Percentiles rank a stretch among this genome's conserved stretches.
Evolutionary conservation across 805 yeast species (phyloP).

Genomic region (Starmera amethionina): DNA sequence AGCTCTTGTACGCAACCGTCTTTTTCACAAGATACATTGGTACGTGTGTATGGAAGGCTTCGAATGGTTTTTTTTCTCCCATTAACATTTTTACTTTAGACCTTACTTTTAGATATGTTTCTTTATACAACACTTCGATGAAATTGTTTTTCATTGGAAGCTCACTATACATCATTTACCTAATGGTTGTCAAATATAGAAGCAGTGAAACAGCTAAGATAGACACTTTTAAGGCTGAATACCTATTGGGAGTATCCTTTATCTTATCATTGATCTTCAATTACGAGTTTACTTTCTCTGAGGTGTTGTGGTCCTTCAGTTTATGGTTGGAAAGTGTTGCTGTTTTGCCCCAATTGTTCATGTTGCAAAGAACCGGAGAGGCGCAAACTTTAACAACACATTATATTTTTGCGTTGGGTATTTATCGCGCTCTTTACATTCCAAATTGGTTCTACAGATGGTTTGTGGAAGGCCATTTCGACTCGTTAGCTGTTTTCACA

Average conservation of each 20-base stretch:
- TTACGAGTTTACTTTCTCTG: constrained; percentile 49
- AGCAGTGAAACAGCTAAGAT: constrained; percentile 42
- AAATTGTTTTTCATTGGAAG: constrained; percentile 73
- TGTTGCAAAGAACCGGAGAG: constrained; percentile 83
- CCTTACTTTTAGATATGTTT: constrained; percentile 35
- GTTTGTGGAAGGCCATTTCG: constrained; percentile 49
- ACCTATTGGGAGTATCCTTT: constrained; percentile 54
- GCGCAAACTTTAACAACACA: constrained; percentile 84
- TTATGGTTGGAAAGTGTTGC: constrained; percentile 91
- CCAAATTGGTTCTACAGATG: constrained; percentile 95
- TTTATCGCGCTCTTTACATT: constrained; percentile 81
- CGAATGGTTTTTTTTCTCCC: background rate
- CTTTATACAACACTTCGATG: constrained; percentile 72
- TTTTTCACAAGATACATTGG: constrained; percentile 68
- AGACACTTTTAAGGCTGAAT: constrained; percentile 68
- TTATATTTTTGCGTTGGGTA: constrained; percentile 88
- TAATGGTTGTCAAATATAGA: constrained; percentile 56
- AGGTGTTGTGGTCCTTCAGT: constrained; percentile 78
- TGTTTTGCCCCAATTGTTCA: constrained; percentile 84
- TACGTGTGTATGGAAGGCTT: constrained; percentile 24
- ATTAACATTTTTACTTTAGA: constrained; percentile 18
- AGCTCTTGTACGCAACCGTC: constrained; percentile 64
- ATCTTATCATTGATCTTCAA: constrained; percentile 56
- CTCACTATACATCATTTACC: constrained; percentile 62
- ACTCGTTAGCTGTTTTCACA: constrained; percentile 61